Percentiles rank a stretch among this genome's conserved stretches.
Evolutionary conservation across 1,284 basidiomycete genomes (phyloP).

Genomic region (Chondrostereum purpureum): DNA sequence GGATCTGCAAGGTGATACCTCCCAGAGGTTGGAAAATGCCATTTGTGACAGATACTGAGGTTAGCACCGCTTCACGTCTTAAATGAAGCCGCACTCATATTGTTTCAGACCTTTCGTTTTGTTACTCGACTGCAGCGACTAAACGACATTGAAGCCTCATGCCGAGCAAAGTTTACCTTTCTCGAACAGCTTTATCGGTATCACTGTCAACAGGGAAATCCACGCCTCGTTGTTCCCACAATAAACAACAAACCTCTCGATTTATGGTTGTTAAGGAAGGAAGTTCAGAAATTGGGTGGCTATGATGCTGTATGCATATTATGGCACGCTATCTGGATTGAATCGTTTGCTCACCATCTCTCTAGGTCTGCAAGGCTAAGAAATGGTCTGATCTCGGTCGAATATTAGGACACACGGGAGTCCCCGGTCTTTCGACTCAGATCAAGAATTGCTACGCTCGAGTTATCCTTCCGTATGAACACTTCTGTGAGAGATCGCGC

Average conservation of each 20-base stretch:
- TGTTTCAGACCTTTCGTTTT: conserved; percentile 78
- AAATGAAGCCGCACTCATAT: conserved; percentile 17
- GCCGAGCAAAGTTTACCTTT: conserved; percentile 95
- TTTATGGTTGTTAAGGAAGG: conserved; percentile 88
- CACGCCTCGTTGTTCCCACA: conserved; percentile 82
- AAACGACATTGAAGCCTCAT: conserved; percentile 96
- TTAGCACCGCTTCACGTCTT: conserved; percentile 30
- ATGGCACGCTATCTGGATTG: conserved; percentile 16
- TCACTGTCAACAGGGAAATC: conserved; percentile 85
- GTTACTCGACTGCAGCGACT: conserved; percentile 92
- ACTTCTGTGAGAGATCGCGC: conserved; percentile 75
- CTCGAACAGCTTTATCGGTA: conserved; percentile 93
- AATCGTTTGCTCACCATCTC: conserved; percentile 18
- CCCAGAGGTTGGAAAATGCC: conserved; percentile 94
- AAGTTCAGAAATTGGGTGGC: conserved; percentile 85
- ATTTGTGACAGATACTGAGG: conserved; percentile 93
- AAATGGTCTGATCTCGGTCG: conserved; percentile 86
- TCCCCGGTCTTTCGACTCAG: conserved; percentile 79
- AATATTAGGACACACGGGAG: conserved; percentile 74
- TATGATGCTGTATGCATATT: conserved; percentile 64
- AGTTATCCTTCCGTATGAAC: conserved; percentile 92
- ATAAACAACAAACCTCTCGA: conserved; percentile 91
- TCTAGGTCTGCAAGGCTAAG: conserved; percentile 69
- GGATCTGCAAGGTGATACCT: conserved; percentile 96
- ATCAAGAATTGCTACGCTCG: conserved; percentile 86